A percentile compares a stretch with the other conserved stretches of the same genome.
Conservation (phyloP, 306 rosid species). For the Prunus padus region DNA sequence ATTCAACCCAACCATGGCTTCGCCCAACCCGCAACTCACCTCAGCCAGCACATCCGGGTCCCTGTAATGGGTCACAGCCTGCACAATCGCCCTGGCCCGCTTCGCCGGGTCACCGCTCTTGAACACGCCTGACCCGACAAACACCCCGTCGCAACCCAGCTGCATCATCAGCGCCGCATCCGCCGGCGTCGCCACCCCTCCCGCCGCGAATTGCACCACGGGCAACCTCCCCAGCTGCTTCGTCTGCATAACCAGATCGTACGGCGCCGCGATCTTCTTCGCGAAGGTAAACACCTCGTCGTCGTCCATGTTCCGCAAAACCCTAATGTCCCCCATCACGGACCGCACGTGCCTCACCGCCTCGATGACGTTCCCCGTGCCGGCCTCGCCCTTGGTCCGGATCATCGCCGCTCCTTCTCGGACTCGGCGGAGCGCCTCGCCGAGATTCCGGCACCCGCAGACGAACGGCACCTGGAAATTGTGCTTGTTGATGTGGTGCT, state of each 20-base stretch:
- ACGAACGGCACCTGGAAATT: conserved; percentile 83
- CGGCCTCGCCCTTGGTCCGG: conserved; percentile 87
- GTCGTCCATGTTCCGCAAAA: conserved; percentile 79
- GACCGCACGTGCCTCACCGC: conserved; percentile 85
- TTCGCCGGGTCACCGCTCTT: conserved; percentile 89
- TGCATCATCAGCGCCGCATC: conserved; percentile 96
- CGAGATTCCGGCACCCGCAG: conserved; percentile 87
- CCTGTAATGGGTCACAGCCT: conserved; percentile 82
- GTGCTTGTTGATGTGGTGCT: conserved; percentile 83
- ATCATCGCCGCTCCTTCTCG: conserved; percentile 95
- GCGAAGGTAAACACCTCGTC: conserved; percentile 83
- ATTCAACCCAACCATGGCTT: conserved; percentile 88
- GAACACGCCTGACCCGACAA: conserved; percentile 88
- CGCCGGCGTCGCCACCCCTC: conserved; percentile 91
- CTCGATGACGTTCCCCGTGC: conserved; percentile 75
- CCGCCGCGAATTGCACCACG: conserved; percentile 87
- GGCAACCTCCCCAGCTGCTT: conserved; percentile 88
- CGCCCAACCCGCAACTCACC: conserved; percentile 86
- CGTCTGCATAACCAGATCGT: conserved; percentile 85
- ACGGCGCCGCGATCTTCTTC: conserved; percentile 79
- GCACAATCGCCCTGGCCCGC: conserved; percentile 87
- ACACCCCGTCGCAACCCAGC: conserved; percentile 83
- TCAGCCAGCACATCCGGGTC: conserved; percentile 77
- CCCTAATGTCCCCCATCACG: conserved; percentile 78
- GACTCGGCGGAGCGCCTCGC: conserved; percentile 78